Evolutionary conservation across 768 basidiomycete genomes (phyloP).

Genomic region (Suillus weaverae): DNA sequence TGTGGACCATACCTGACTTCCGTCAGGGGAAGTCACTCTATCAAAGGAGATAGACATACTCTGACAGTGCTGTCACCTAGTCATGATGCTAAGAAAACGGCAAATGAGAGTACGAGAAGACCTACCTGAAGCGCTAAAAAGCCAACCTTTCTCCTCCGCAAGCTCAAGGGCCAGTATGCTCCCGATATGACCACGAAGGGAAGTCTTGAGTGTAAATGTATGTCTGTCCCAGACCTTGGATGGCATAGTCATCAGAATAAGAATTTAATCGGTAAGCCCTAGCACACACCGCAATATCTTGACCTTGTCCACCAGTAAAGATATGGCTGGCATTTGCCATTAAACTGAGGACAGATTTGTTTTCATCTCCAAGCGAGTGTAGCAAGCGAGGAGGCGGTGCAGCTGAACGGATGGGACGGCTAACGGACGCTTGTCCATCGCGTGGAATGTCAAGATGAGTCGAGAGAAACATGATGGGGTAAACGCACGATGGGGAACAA

Average conservation of each 20-base stretch:
- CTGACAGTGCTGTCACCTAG: slow-evolving; percentile 86
- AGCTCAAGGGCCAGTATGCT: slow-evolving; percentile 81
- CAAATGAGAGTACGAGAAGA: not conserved
- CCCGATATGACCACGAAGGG: slow-evolving; percentile 78
- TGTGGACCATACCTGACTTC: slow-evolving; percentile 77
- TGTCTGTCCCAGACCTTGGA: slow-evolving; percentile 82
- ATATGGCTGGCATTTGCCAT: slow-evolving; percentile 73
- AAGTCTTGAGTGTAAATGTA: slow-evolving; percentile 65
- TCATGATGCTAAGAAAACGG: slow-evolving; percentile 6
- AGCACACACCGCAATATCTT: slow-evolving; percentile 64
- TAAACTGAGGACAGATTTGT: slow-evolving; percentile 72
- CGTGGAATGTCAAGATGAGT: not conserved
- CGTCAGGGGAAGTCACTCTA: slow-evolving; percentile 11
- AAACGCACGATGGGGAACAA: slow-evolving; percentile 28
- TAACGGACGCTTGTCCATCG: slow-evolving; percentile 51
- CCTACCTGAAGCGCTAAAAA: slow-evolving; percentile 88
- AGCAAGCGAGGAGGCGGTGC: slow-evolving; percentile 48
- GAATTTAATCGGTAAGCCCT: slow-evolving; percentile 19
- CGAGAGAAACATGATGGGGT: slow-evolving; percentile 2
- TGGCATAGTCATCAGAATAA: slow-evolving; percentile 1
- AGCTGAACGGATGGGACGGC: slow-evolving; percentile 50
- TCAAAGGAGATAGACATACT: slow-evolving; percentile 42
- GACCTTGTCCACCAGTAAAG: slow-evolving; percentile 79
- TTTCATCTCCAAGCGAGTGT: slow-evolving; percentile 70
- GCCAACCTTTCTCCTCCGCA: slow-evolving; percentile 74